Percentiles rank a stretch among this genome's conserved stretches.
These are phyloP conservation scores for Sphagnurus paluster DNA, from an alignment of 1,284 basidiomycete genomes.

Conservation along the genomic window DNA sequence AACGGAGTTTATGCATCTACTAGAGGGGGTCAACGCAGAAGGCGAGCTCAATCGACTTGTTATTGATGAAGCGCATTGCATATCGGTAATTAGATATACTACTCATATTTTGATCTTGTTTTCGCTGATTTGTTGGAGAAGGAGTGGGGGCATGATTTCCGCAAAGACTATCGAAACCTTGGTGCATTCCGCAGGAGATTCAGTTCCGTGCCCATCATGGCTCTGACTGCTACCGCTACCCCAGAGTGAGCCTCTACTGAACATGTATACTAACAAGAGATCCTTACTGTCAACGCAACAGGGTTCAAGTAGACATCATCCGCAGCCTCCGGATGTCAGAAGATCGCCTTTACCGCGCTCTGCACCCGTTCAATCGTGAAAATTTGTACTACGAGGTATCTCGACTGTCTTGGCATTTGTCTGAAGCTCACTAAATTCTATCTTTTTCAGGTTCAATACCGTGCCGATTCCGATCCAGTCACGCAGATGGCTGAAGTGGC, in stretches of 20 bases:
- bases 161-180: constrained; percentile 71
- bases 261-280: neutral
- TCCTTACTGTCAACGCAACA: constrained; percentile 29
- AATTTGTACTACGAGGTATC: constrained; percentile 82
- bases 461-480: constrained; percentile 46
- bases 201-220: constrained; percentile 79
- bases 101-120: neutral
- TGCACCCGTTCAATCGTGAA: constrained; percentile 78
- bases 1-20: constrained; percentile 49
- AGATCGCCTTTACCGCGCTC: constrained; percentile 57
- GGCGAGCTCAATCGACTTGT: constrained; percentile 70
- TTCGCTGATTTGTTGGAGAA: constrained; percentile 27
- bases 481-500: constrained; percentile 64
- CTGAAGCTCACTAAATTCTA: constrained; percentile 1
- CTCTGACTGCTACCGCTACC: constrained; percentile 79
- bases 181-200: constrained; percentile 71
- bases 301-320: constrained; percentile 75
- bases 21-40: constrained; percentile 53
- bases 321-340: constrained; percentile 59
- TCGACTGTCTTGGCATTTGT: neutral
- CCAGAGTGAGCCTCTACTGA: constrained; percentile 40
- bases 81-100: constrained; percentile 69
- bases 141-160: constrained; percentile 88
- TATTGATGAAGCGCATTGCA: constrained; percentile 88
- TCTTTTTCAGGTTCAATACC: constrained; percentile 57